Percentiles rank a stretch among this genome's conserved stretches.
Conservation (phyloP, 2,329 filamentous ascomycete species). For the Ophiostoma novo-ulmi region DNA sequence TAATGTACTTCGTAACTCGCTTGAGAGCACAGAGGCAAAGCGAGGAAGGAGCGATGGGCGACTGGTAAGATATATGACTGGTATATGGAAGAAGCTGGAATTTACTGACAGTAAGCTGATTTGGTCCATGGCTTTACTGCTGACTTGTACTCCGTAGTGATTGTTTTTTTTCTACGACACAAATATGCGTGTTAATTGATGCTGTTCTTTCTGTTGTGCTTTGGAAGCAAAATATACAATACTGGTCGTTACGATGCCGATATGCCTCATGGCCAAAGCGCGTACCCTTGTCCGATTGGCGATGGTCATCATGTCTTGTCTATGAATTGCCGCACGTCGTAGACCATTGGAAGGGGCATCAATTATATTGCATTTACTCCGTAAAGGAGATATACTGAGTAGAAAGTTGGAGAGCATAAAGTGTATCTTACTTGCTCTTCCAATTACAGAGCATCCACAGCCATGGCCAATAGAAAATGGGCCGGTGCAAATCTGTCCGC, state of each 20-base stretch:
- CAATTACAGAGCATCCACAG: not conserved
- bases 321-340: slow-evolving; percentile 2
- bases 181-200: not conserved
- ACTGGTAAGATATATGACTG: no score
- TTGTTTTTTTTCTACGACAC: not conserved
- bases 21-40: not conserved
- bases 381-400: no score
- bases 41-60: not conserved
- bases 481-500: slow-evolving; percentile 7
- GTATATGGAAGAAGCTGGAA: not conserved
- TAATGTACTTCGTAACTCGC: slow-evolving; percentile 32
- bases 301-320: slow-evolving; percentile 3
- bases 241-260: not conserved
- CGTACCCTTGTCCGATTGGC: slow-evolving; percentile 10
- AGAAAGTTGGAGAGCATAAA: not conserved
- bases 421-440: not conserved
- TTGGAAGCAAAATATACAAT: not conserved
- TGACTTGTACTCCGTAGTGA: not conserved
- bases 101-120: not conserved
- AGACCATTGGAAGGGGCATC: not conserved
- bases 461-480: not conserved
- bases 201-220: no score
- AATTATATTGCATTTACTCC: not conserved
- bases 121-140: no score
- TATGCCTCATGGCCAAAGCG: slow-evolving; percentile 11